These are phyloP conservation scores for Lasiodiplodia theobromae DNA, from an alignment of 2,329 filamentous ascomycete species.

Conservation along the genomic window DNA sequence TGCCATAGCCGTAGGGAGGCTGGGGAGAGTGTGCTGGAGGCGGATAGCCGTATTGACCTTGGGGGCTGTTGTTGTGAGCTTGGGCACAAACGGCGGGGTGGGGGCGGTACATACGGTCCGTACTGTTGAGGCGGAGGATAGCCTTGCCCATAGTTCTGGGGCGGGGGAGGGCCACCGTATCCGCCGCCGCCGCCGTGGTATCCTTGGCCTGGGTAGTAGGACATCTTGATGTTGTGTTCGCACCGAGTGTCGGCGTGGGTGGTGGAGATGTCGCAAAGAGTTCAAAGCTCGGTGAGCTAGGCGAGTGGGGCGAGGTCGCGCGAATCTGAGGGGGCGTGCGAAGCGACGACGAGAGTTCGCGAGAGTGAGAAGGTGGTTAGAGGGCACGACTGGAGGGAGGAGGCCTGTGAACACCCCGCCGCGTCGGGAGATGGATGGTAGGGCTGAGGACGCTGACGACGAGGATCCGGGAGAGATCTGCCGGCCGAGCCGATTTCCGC, in stretches of 20 bases:
- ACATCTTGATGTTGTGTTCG: slow-evolving; percentile 40
- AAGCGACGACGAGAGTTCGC: background rate
- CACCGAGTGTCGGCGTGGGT: background rate
- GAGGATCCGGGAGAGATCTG: slow-evolving; percentile 27
- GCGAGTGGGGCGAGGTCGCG: background rate
- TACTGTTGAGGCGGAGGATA: slow-evolving; percentile 34
- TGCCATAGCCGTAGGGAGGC: slow-evolving; percentile 48
- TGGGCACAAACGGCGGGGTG: slow-evolving; percentile 10
- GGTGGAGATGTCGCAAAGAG: background rate
- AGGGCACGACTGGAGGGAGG: background rate
- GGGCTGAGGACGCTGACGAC: slow-evolving; percentile 26
- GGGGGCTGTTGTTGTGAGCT: slow-evolving; percentile 35
- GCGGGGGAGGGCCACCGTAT: slow-evolving; percentile 51
- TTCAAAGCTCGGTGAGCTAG: background rate
- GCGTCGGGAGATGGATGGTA: slow-evolving; percentile 6
- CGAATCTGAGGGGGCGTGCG: background rate
- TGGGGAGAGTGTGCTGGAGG: slow-evolving; percentile 46
- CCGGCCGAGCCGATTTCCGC: slow-evolving; percentile 26
- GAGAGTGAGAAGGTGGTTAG: background rate
- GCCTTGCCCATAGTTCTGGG: slow-evolving; percentile 35
- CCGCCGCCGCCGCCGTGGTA: slow-evolving; percentile 42
- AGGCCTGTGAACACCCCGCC: slow-evolving; percentile 20
- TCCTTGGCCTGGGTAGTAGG: slow-evolving; percentile 51
- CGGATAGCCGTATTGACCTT: slow-evolving; percentile 46
- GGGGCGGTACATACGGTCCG: slow-evolving; percentile 25